Percentiles rank a stretch among this genome's conserved stretches.
Conservation (phyloP, 2,329 filamentous ascomycete species). For the Chaetomiaceae sp. region DNA sequence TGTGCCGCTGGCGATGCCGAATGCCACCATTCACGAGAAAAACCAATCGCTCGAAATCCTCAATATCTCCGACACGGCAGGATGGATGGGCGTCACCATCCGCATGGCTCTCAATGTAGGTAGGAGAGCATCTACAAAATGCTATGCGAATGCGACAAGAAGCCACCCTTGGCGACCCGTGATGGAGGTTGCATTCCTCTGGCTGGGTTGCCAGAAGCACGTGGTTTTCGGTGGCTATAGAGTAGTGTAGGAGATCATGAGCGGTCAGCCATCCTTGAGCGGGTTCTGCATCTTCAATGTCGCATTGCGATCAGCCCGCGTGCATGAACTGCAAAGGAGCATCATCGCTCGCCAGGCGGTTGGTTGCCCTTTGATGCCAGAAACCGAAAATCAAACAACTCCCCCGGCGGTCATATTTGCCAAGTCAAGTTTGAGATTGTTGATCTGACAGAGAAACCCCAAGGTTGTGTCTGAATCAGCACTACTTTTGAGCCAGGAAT, state of each 20-base stretch:
- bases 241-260: neutral
- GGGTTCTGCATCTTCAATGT: neutral
- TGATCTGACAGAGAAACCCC: neutral
- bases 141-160: neutral
- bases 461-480: neutral
- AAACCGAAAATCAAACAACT: slow-evolving; percentile 2
- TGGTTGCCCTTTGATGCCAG: neutral
- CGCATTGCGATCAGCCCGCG: neutral
- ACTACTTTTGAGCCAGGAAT: neutral
- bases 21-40: slow-evolving; percentile 4
- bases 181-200: too few species aligned
- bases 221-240: neutral
- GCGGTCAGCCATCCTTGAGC: neutral
- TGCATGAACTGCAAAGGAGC: neutral
- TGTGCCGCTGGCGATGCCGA: slow-evolving; percentile 16
- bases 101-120: too few species aligned
- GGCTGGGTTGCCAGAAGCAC: neutral
- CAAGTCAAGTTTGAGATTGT: neutral
- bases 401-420: neutral
- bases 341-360: too few species aligned
- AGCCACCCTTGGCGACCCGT: too few species aligned
- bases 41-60: neutral
- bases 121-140: neutral
- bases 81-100: too few species aligned
- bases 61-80: neutral